Conservation (phyloP, 2,329 filamentous ascomycete species). For the Endocalyx cinctus region DNA sequence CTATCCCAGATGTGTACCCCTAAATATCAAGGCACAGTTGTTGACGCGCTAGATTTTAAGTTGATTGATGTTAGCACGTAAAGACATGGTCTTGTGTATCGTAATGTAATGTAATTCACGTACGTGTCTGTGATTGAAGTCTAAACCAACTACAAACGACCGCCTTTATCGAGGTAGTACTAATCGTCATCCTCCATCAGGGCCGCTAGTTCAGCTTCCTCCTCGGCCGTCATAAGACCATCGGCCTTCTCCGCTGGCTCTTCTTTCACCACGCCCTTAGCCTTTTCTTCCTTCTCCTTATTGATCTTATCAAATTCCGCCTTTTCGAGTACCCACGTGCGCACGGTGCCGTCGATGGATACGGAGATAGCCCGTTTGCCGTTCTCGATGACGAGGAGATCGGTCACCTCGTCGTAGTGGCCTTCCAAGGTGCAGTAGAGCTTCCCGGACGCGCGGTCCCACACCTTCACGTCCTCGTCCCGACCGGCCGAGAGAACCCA, state of each 20-base stretch:
- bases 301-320: slow-evolving; percentile 47
- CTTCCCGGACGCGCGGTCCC: slow-evolving; percentile 71
- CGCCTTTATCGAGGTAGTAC: too few relatives aligned
- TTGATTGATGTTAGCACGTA: too few relatives aligned
- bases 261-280: slow-evolving; percentile 45
- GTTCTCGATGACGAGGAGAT: slow-evolving; percentile 57
- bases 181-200: slow-evolving; percentile 72
- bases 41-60: too few relatives aligned
- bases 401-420: slow-evolving; percentile 91
- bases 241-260: slow-evolving; percentile 40
- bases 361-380: slow-evolving; percentile 66
- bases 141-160: background rate
- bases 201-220: slow-evolving; percentile 88
- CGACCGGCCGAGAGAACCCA: slow-evolving; percentile 86
- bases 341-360: slow-evolving; percentile 83
- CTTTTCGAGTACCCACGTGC: slow-evolving; percentile 74
- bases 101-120: too few relatives aligned
- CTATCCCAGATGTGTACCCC: too few relatives aligned
- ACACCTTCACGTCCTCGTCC: slow-evolving; percentile 87
- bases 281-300: slow-evolving; percentile 45
- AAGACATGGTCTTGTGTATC: too few relatives aligned
- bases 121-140: too few relatives aligned
- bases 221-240: slow-evolving; percentile 72
- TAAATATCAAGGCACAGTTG: too few relatives aligned
- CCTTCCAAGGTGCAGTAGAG: slow-evolving; percentile 71